These are phyloP conservation scores for Xerocomellus intermedius DNA, from an alignment of 768 basidiomycete genomes.

Conservation along the genomic window DNA sequence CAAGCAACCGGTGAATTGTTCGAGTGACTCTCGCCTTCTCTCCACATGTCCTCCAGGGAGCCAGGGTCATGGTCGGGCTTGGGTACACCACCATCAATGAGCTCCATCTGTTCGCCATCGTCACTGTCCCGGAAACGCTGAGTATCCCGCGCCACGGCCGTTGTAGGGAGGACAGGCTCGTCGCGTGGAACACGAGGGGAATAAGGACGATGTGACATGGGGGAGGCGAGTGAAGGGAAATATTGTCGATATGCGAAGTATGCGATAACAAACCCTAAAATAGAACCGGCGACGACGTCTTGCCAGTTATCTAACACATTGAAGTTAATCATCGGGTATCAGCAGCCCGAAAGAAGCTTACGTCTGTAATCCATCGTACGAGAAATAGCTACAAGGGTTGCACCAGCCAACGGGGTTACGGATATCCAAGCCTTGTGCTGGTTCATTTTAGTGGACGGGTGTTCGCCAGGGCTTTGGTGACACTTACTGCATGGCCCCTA, in stretches of 20 bases:
- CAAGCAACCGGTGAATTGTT: constrained; percentile 22
- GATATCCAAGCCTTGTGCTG: constrained; percentile 84
- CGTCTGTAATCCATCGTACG: constrained; percentile 92
- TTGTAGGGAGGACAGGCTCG: constrained; percentile 42
- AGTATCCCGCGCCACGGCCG: constrained; percentile 14
- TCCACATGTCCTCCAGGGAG: constrained; percentile 26
- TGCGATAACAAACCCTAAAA: constrained; percentile 69
- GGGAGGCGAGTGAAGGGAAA: constrained; percentile 68
- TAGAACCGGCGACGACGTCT: constrained; percentile 78
- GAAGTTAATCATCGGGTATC: constrained; percentile 4
- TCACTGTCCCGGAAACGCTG: constrained; percentile 12
- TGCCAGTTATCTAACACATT: constrained; percentile 77
- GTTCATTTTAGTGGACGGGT: not conserved
- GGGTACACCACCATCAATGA: constrained; percentile 16
- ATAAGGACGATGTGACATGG: constrained; percentile 66
- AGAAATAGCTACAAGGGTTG: constrained; percentile 75
- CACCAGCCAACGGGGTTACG: constrained; percentile 72
- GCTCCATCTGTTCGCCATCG: constrained; percentile 29
- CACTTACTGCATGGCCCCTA: constrained; percentile 64
- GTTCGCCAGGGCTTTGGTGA: not conserved
- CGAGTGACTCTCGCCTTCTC: constrained; percentile 26
- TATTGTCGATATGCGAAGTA: constrained; percentile 83
- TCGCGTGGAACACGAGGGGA: constrained; percentile 60
- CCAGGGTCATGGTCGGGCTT: constrained; percentile 9
- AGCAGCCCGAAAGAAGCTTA: constrained; percentile 27